phyloP scores from a whole-genome alignment of 164 flowering plant genomes.

The Chimonanthus praecox region DNA sequence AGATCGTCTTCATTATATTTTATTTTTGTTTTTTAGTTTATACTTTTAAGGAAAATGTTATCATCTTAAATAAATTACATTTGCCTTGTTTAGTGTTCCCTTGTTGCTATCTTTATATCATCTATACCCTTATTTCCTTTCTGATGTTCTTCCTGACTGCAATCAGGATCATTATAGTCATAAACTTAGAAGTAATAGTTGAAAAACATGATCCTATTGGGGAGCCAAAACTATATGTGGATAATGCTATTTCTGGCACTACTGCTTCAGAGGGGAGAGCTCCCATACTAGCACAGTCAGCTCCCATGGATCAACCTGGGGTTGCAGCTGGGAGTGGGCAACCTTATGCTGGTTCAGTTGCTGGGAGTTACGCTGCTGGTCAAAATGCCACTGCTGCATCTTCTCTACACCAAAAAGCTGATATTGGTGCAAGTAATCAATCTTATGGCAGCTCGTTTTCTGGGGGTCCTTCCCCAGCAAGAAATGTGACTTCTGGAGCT shows the following conservation, averaged over 20 bases:
- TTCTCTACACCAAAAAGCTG: conserved; percentile 25
- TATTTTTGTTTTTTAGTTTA: no score
- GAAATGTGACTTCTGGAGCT: conserved; percentile 26
- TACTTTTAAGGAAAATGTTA: neutral
- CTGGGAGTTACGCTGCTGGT: neutral
- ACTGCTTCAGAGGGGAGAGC: conserved; percentile 29
- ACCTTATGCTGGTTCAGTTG: conserved; percentile 13
- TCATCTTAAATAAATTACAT: no score
- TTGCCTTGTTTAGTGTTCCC: no score
- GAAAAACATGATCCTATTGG: conserved; percentile 64
- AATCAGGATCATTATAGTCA: conserved; percentile 75
- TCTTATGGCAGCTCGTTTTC: conserved; percentile 27
- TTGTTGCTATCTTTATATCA: neutral
- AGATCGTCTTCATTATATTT: no score
- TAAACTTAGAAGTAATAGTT: conserved; percentile 56
- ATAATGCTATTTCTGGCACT: conserved; percentile 15
- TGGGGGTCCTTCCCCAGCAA: conserved; percentile 27
- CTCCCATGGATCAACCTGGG: conserved; percentile 37
- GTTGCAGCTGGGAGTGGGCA: conserved; percentile 22
- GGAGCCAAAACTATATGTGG: conserved; percentile 42
- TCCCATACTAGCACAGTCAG: conserved; percentile 25
- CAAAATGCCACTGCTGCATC: conserved; percentile 16
- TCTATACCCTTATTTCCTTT: neutral
- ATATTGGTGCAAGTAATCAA: conserved; percentile 21
- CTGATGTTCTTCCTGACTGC: neutral